phyloP scores from a whole-genome alignment of 192 early-diverging fungal species.

The Coemansia sp. region DNA sequence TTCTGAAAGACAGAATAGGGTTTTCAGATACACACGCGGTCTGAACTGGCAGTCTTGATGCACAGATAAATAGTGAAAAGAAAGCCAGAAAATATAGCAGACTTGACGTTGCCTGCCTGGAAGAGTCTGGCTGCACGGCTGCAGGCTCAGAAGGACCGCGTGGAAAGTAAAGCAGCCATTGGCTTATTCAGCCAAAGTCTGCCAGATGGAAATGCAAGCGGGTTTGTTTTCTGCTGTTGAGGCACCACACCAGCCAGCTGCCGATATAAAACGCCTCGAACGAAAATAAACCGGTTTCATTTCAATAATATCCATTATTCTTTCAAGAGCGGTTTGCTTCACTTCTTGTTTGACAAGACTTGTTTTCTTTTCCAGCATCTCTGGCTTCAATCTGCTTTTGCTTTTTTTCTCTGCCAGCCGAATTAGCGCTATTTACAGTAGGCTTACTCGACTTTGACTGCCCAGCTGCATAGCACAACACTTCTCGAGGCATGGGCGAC shows the following conservation, averaged over 20 bases:
- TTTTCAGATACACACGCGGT: not conserved
- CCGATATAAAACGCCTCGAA: not conserved
- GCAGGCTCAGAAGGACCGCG: not conserved
- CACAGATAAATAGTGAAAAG: not conserved
- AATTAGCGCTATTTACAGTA: slow-evolving; percentile 1
- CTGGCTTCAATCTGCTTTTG: not conserved
- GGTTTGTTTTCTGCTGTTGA: too few species aligned
- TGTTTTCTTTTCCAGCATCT: slow-evolving; percentile 2
- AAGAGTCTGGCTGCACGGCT: not conserved
- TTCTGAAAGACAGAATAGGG: not conserved
- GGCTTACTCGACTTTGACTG: not conserved
- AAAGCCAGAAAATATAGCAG: not conserved
- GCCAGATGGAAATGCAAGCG: not conserved
- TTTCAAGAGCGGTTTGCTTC: not conserved
- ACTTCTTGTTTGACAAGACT: slow-evolving; percentile 1
- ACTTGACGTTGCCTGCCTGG: not conserved
- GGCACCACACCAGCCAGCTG: not conserved
- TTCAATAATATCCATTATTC: not conserved
- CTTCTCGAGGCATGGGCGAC: slow-evolving; percentile 37
- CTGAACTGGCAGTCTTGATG: not conserved
- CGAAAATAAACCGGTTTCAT: not conserved
- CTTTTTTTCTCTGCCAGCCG: not conserved
- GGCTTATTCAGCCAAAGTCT: not conserved
- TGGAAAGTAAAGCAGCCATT: not conserved
- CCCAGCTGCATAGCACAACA: not conserved